These are phyloP conservation scores for Colletotrichum kahawae DNA, from an alignment of 2,329 filamentous ascomycete genomes.

Conservation along the genomic window DNA sequence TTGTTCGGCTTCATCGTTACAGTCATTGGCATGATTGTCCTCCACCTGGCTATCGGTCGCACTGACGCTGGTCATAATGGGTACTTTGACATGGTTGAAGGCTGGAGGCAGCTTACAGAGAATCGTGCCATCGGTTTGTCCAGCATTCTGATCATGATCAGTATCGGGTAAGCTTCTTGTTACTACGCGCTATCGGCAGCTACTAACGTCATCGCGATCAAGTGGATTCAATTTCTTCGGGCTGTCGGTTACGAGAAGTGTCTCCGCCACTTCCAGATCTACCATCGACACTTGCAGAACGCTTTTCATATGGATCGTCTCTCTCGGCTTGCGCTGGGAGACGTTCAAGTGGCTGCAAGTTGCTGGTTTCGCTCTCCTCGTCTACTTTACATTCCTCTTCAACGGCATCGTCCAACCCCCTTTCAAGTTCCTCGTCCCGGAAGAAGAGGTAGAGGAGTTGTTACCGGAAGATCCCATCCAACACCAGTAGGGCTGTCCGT, in stretches of 20 bases:
- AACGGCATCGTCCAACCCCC: conserved; percentile 92
- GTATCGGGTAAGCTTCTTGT: conserved; percentile 75
- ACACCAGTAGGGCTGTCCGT: conserved; percentile 46
- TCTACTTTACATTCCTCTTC: conserved; percentile 97
- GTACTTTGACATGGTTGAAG: conserved; percentile 90
- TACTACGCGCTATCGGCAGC: not conserved
- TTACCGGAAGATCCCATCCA: conserved; percentile 86
- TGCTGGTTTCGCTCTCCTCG: conserved; percentile 82
- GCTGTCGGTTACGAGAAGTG: conserved; percentile 84
- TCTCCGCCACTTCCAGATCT: conserved; percentile 90
- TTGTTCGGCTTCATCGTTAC: conserved; percentile 88
- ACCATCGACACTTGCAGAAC: conserved; percentile 98
- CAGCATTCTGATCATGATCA: conserved; percentile 93
- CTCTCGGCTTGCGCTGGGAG: conserved; percentile 93
- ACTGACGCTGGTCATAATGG: conserved; percentile 77
- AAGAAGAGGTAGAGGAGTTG: conserved; percentile 64
- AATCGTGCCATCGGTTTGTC: conserved; percentile 75
- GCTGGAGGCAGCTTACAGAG: conserved; percentile 78
- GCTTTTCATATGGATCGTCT: conserved; percentile 97
- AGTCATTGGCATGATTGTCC: conserved; percentile 75
- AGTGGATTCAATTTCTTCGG: conserved; percentile 99
- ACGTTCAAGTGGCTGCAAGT: conserved; percentile 98
- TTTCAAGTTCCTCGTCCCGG: conserved; percentile 67
- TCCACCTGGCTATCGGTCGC: conserved; percentile 79
- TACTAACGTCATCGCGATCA: not conserved